Evolutionary conservation across 2,329 filamentous ascomycete species (phyloP).

Genomic region (Myrmaecium sp.): DNA sequence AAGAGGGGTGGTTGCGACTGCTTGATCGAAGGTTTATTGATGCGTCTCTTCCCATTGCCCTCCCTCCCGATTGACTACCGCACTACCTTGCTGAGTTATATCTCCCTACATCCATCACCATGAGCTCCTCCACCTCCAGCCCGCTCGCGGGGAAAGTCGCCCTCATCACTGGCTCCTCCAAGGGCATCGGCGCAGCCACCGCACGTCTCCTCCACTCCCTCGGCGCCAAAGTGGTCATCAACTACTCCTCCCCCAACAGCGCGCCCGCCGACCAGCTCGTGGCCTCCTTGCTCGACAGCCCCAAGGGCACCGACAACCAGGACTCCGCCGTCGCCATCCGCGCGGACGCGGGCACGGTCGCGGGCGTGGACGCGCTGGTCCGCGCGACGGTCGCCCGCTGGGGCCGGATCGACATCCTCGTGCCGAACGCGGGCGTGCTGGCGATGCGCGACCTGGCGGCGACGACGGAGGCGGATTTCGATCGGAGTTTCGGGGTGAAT

Average conservation of each 20-base stretch:
- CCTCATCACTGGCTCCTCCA: constrained; percentile 26
- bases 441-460: constrained; percentile 32
- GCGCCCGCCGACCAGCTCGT: constrained; percentile 38
- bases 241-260: constrained; percentile 32
- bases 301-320: constrained; percentile 29
- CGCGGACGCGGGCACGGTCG: constrained; percentile 34
- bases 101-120: too few species aligned
- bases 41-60: too few species aligned
- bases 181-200: constrained; percentile 29
- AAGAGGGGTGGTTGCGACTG: too few species aligned
- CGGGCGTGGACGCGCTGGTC: constrained; percentile 33
- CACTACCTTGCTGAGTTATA: too few species aligned
- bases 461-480: constrained; percentile 35
- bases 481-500: constrained; percentile 33
- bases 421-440: constrained; percentile 39
- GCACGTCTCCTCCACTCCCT: constrained; percentile 23
- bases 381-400: constrained; percentile 31
- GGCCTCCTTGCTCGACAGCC: too few species aligned
- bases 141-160: constrained; percentile 14
- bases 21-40: too few species aligned
- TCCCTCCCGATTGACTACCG: too few species aligned
- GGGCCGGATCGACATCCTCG: constrained; percentile 40
- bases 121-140: too few species aligned
- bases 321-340: constrained; percentile 39
- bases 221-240: constrained; percentile 29